Evolutionary conservation across 495 filamentous ascomycete genomes (phyloP), one percentile per base, ranked within the genome.

Genomic region (Annulohypoxylon maeteangense): DNA sequence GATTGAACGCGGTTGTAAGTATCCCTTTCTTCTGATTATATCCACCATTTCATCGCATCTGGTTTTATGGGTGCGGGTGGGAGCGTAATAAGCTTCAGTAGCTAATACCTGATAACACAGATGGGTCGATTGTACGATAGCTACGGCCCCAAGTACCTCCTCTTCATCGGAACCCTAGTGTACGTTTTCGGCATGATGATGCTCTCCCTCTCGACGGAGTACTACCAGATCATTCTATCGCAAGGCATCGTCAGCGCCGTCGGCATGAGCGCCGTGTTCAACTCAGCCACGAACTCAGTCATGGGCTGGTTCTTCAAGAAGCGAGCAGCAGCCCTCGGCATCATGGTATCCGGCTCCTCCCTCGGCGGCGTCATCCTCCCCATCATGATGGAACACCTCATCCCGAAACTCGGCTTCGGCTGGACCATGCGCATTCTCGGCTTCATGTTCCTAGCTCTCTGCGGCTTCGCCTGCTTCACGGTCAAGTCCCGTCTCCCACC

Each of bases 141-240:
- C 56, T 89, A 89, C 66, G 91, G 91, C 1, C 91, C 91, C 1
- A 81, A 84, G 27, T 89, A 78, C 62, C 81, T 92, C 12, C 78
- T 94, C 1, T 66, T 89, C 6, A 68, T 78, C 8, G 91, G 91
- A 20, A 85, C 86, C 0, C 74, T 91, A 18, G 70, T 90, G 34
- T 89, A 92, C 67, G 80, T 90, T 58, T 89, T 92, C 65, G 90
- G 90, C 5, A 75, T 93, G 7, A 92, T 93, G 90, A 90, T 93
- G 89, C 85, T 90, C 4, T 87, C 84, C 18, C 77, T 90, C 0
- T 85, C 86, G 2, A 83, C 79, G 11, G 65, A 89, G 74, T 92
- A 89, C 78, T 92, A 87, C 70, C 90, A 92, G 60, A 85, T 91
- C 76, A 67, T 91, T 11, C 77, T 91, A 4, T 79, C 83, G 10